phyloP scores from a whole-genome alignment of 2,329 filamentous ascomycete genomes.

The Emericellopsis atlantica region DNA sequence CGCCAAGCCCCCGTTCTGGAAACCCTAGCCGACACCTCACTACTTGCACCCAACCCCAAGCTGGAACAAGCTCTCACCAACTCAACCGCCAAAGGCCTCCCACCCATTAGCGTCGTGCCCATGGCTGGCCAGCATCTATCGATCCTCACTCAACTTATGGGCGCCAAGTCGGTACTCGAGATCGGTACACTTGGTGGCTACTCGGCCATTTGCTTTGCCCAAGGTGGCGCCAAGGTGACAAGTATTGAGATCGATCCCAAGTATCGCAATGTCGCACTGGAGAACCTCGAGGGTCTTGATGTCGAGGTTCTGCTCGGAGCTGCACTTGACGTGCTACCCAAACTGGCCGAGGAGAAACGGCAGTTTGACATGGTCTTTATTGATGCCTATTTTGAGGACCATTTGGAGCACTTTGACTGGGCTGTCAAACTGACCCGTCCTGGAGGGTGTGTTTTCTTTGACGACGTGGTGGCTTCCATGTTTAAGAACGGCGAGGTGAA shows the following conservation, averaged over 20 bases:
- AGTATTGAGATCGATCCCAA: no score
- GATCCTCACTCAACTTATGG: slow-evolving; percentile 20
- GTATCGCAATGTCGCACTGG: no score
- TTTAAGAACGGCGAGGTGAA: slow-evolving; percentile 1
- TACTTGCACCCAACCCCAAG: slow-evolving; percentile 5
- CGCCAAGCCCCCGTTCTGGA: no score
- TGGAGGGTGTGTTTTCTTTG: slow-evolving; percentile 30
- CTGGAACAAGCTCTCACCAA: slow-evolving; percentile 17
- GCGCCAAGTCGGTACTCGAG: slow-evolving; percentile 30
- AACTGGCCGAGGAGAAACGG: no score
- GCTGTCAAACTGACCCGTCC: slow-evolving; percentile 25
- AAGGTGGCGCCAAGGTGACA: no score
- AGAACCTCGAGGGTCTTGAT: no score
- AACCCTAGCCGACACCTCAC: no score
- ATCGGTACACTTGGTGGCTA: slow-evolving; percentile 43
- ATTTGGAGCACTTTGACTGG: slow-evolving; percentile 37
- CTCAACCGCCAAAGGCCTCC: slow-evolving; percentile 17
- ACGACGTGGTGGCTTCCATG: slow-evolving; percentile 30
- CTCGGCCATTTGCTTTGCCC: slow-evolving; percentile 38
- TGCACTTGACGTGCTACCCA: no score
- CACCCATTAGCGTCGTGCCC: slow-evolving; percentile 20
- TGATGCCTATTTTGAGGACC: no score
- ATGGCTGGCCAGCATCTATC: slow-evolving; percentile 23
- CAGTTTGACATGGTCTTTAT: no score
- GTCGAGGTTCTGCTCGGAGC: no score